Percentiles rank a stretch among this genome's conserved stretches.
phyloP scores from a whole-genome alignment of 2,329 filamentous ascomycete species.

The Penicillium sp. region DNA sequence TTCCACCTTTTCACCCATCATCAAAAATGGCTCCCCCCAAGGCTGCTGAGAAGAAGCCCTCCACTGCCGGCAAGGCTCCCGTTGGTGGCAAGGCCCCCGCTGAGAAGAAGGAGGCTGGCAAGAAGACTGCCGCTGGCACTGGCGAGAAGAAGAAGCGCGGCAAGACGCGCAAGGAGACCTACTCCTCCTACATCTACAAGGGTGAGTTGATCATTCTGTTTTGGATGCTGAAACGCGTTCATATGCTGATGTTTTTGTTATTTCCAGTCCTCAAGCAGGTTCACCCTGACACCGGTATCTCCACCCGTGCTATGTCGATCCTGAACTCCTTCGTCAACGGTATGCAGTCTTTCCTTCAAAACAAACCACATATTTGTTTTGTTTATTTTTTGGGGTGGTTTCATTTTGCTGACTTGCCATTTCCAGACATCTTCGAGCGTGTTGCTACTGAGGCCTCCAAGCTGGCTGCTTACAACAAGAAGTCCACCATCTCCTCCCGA shows the following conservation, averaged over 20 bases:
- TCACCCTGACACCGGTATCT: constrained; percentile 99
- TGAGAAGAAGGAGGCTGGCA: constrained; percentile 99
- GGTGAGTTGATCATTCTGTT: constrained; percentile 58
- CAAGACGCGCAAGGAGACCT: constrained; percentile 99
- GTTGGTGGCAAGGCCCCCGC: constrained; percentile 72
- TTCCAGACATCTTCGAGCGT: constrained; percentile 95
- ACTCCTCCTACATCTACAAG: constrained; percentile 99
- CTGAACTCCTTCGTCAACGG: constrained; percentile 99
- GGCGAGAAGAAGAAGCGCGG: constrained; percentile 99
- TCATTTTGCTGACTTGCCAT: constrained; percentile 1
- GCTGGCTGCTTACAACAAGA: constrained; percentile 99
- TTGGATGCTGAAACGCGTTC: neutral
- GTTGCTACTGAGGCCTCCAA: constrained; percentile 98
- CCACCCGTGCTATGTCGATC: constrained; percentile 99
- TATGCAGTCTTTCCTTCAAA: constrained; percentile 46
- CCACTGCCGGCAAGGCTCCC: constrained; percentile 87
- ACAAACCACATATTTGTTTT: neutral
- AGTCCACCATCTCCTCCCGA: constrained; percentile 98
- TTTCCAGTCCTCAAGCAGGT: constrained; percentile 95
- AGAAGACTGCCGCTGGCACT: constrained; percentile 89
- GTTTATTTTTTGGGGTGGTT: neutral
- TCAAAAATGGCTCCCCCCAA: constrained; percentile 87
- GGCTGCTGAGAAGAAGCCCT: constrained; percentile 97
- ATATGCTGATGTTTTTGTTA: constrained; percentile 11
- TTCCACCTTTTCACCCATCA: constrained; percentile 27